phyloP scores from a whole-genome alignment of 805 yeast species.

The Sugiyamaella valdiviana region DNA sequence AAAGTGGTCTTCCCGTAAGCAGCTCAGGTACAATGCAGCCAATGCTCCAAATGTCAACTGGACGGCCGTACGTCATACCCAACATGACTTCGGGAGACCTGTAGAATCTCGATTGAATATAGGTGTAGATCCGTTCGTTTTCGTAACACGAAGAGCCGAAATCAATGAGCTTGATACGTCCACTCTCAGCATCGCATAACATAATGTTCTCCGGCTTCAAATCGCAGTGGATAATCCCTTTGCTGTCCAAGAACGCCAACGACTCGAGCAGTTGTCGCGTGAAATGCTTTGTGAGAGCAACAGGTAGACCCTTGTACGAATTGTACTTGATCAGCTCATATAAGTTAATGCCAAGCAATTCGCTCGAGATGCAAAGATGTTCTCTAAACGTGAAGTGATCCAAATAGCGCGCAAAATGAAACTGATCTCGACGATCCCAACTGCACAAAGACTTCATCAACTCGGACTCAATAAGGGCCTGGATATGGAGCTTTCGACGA shows the following conservation, averaged over 20 bases:
- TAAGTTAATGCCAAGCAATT: slow-evolving; percentile 59
- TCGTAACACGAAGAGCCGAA: slow-evolving; percentile 55
- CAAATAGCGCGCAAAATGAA: slow-evolving; percentile 46
- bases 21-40: slow-evolving; percentile 97
- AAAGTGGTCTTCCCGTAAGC: slow-evolving; percentile 87
- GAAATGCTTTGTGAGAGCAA: slow-evolving; percentile 36
- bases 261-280: slow-evolving; percentile 54
- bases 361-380: slow-evolving; percentile 77
- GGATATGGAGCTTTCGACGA: slow-evolving; percentile 65
- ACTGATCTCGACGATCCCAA: slow-evolving; percentile 30
- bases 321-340: slow-evolving; percentile 46
- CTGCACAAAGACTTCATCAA: slow-evolving; percentile 46
- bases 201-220: slow-evolving; percentile 80
- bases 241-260: slow-evolving; percentile 49
- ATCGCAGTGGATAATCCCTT: slow-evolving; percentile 71
- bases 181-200: slow-evolving; percentile 40
- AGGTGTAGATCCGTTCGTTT: slow-evolving; percentile 83
- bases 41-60: slow-evolving; percentile 95
- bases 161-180: slow-evolving; percentile 65
- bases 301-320: slow-evolving; percentile 32
- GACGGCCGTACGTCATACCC: slow-evolving; percentile 81
- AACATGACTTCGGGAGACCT: slow-evolving; percentile 94
- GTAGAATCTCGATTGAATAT: slow-evolving; percentile 92
- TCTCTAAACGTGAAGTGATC: slow-evolving; percentile 75
- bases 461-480: slow-evolving; percentile 72